Evolutionary conservation across 441 rosid species (phyloP), one percentile per base, ranked within the genome.

Genomic region (Theobroma grandiflorum): DNA sequence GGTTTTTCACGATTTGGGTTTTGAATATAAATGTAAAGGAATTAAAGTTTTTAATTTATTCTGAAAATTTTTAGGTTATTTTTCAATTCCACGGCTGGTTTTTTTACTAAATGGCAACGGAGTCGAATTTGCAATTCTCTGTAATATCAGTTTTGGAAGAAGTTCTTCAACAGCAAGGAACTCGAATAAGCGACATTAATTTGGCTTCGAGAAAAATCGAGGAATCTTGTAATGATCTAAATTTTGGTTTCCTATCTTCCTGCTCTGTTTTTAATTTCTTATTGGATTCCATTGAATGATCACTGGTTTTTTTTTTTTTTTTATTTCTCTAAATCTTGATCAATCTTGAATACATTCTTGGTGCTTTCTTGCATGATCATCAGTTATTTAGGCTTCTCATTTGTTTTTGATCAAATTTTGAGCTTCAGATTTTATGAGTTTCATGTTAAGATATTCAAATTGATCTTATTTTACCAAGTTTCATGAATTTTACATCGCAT

Each of bases 101-200:
- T 49, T 70, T 3, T 35, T 61, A 43, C 3, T 47, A 14, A 82
- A 93, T 90, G 98, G 85, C 88, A 83, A 77, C 89, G 81, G 94
- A 91, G 78, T 92, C 84, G 75, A 86, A 14, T 53, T 82, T 85
- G 63, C 74, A 88, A 55, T 86, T 91, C 82, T 89, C 92, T 53
- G 87, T 91, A 63, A 91, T 88, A 69, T 94, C 98, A 58, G 80
- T 94, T 76, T 93, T 97, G 49, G 97, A 94, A 83, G 98, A 90
- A 66, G 89, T 97, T 76, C 94, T 97, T 84, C 91, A 88, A 78
- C 91, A 94, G 68, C 92, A 93, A 66, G 87, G 87, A 59, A 82
- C 63, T 55, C 86, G 89, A 82, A 80, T 85, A 61, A 82, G 75
- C 64, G 91, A 90, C 38, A 79, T 87, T 74, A 84, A 80, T 47